These are phyloP conservation scores for Hyphopichia pseudoburtonii DNA, from an alignment of 1,139 yeast genomes.

Conservation along the genomic window DNA sequence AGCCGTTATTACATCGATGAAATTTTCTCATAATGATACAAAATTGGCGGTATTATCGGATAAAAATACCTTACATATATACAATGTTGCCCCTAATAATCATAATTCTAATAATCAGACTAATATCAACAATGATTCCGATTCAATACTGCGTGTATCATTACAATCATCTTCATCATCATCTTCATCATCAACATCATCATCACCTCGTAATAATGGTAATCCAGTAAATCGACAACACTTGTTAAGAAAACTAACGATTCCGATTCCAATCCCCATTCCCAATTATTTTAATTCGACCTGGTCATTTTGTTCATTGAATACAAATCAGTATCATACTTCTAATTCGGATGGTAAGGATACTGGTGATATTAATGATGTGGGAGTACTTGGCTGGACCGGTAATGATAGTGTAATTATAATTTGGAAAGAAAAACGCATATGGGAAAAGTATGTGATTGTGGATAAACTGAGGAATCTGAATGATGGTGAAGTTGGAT, in stretches of 20 bases:
- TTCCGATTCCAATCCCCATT: slow-evolving; percentile 56
- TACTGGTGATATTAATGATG: slow-evolving; percentile 39
- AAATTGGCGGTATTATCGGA: slow-evolving; percentile 84
- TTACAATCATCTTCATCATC: neutral
- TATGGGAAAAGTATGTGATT: slow-evolving; percentile 85
- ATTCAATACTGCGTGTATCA: too few species aligned
- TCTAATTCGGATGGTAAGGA: slow-evolving; percentile 5
- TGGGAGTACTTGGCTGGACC: slow-evolving; percentile 78
- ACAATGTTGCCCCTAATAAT: slow-evolving; percentile 41
- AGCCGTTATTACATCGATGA: slow-evolving; percentile 79
- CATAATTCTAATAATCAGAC: neutral
- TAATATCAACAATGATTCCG: neutral
- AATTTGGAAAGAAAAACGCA: slow-evolving; percentile 68
- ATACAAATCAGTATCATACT: slow-evolving; percentile 49
- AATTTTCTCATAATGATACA: slow-evolving; percentile 73
- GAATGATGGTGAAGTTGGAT: too few species aligned
- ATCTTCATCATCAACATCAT: neutral
- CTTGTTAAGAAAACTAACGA: slow-evolving; percentile 63
- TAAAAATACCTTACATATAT: slow-evolving; percentile 85
- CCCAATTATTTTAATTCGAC: slow-evolving; percentile 80
- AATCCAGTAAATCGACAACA: slow-evolving; percentile 59
- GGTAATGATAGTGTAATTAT: slow-evolving; percentile 65
- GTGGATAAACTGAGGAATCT: slow-evolving; percentile 37
- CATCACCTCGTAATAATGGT: neutral
- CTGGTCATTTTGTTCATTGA: slow-evolving; percentile 87